Evolutionary conservation across 345 rosid genomes (phyloP).

Genomic region (Pistacia integerrima): DNA sequence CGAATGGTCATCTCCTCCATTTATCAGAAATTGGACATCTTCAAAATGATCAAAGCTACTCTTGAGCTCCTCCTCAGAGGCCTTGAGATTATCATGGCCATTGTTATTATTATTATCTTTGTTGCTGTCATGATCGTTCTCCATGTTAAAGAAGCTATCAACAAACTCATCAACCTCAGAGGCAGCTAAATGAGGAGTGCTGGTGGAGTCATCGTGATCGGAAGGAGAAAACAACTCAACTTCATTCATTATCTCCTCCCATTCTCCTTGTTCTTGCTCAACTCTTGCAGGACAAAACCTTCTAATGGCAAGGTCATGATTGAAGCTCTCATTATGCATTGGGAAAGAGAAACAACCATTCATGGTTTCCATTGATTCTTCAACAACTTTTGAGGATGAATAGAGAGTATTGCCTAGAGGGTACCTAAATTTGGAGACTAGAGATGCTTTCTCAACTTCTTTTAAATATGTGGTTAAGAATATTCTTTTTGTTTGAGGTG

Average conservation of each 20-base stretch:
- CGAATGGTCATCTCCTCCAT: conserved; percentile 24
- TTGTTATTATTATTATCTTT: conserved; percentile 8
- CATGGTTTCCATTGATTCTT: conserved; percentile 40
- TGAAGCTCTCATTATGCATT: conserved; percentile 29
- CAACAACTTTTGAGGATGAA: conserved; percentile 11
- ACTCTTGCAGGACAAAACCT: conserved; percentile 64
- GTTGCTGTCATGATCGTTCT: conserved; percentile 17
- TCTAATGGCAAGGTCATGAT: conserved; percentile 60
- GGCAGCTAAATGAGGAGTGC: conserved; percentile 33
- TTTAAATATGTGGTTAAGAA: conserved; percentile 22
- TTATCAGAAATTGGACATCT: conserved; percentile 28
- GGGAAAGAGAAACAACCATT: conserved; percentile 41
- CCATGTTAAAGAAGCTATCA: conserved; percentile 59
- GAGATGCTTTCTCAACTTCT: neutral
- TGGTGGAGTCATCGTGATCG: conserved; percentile 9
- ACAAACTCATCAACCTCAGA: conserved; percentile 60
- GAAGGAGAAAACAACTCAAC: conserved; percentile 29
- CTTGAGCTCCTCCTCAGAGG: neutral
- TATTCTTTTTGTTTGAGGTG: conserved; percentile 30
- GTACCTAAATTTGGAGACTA: neutral
- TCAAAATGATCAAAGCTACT: neutral
- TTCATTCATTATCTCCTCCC: conserved; percentile 37
- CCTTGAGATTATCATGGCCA: conserved; percentile 9
- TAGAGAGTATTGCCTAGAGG: conserved; percentile 2
- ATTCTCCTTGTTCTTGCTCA: conserved; percentile 46